Base-by-base conservation (phyloP, 1,139 yeast genomes). In the Candida labiduridarum region DNA sequence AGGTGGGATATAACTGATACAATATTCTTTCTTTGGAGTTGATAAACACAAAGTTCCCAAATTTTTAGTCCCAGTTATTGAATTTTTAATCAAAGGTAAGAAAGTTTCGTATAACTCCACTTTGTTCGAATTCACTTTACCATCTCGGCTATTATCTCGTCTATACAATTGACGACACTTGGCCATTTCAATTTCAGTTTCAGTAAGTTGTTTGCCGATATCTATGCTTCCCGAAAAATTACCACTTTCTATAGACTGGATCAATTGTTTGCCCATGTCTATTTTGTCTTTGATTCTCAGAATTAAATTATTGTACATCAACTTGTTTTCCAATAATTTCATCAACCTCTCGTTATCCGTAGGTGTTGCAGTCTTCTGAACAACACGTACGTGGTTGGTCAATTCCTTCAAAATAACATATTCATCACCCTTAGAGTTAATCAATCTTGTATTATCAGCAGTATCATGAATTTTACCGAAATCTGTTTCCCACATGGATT, bases 391-490 rank as follows among this genome's bases (percentile, higher is more conserved):
- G 27, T 59, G 61, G 11, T 61, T 60, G n/a, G 57, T 55, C 15
- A 57, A 50, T 46, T 74, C 76, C 52, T 72, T 72, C 46, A 74
- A 63, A 47, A 76, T 74, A 30, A 74, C 68, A 56, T 66, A 75
- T 57, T 76, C 80, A 53, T 74, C 79, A 57, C 78, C 79, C 25
- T 56, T 57, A 39, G 69, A 61, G 56, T 74, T 74, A 45, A 72
- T 64, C 55, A 73, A 66, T 44, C 61, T 64, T 10, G 71, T 67
- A 44, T 63, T 59, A n/a, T 49, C 50, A 1, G 47, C 43, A 8
- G 51, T 44, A 11, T 50, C 45, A 16, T 55, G 41, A 46, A 55
- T 48, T 36, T 60, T 57, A n/a, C 56, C 55, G 18, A 57, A 55
- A 53, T 55, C 55, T 8, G 49, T 50, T 16, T 59, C 58, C 48